A percentile compares a stretch with the other conserved stretches of the same genome.
phyloP scores from a whole-genome alignment of 2,329 filamentous ascomycete species.

The Colletotrichum noveboracense region DNA sequence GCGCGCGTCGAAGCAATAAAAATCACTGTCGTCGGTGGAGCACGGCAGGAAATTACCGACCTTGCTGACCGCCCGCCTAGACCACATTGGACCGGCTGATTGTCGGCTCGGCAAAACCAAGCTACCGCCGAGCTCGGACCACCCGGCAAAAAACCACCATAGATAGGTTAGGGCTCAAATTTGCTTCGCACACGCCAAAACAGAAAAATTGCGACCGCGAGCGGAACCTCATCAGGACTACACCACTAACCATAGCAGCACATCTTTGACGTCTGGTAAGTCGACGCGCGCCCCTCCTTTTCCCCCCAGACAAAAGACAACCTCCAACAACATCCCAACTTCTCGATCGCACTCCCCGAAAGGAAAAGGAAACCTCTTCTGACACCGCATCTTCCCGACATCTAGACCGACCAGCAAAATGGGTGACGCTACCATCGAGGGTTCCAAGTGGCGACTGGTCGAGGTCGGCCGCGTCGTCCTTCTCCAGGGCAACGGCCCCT shows the following conservation, averaged over 20 bases:
- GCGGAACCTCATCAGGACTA: not conserved
- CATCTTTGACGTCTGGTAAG: slow-evolving; percentile 23
- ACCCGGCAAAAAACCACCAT: not conserved
- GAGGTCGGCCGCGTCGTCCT: slow-evolving; percentile 98
- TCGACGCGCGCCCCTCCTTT: slow-evolving; percentile 21
- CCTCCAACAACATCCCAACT: slow-evolving; percentile 27
- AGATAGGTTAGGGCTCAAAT: not conserved
- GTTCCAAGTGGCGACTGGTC: slow-evolving; percentile 91
- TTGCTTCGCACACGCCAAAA: not conserved
- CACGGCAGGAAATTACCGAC: not conserved
- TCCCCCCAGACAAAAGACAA: slow-evolving; percentile 13
- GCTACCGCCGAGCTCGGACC: not conserved
- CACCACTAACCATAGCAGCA: slow-evolving; percentile 21
- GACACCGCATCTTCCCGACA: slow-evolving; percentile 22
- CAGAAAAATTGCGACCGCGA: slow-evolving; percentile 15
- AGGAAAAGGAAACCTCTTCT: not conserved
- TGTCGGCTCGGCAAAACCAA: slow-evolving; percentile 9
- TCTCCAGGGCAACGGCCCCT: slow-evolving; percentile 80
- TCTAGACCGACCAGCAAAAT: slow-evolving; percentile 70
- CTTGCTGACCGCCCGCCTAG: not conserved
- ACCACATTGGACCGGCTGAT: not conserved
- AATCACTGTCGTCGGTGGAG: slow-evolving; percentile 11
- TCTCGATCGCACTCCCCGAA: slow-evolving; percentile 1
- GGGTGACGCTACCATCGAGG: slow-evolving; percentile 82
- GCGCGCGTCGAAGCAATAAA: slow-evolving; percentile 1